Conservation (phyloP, 257 asterid species). For the Vinca minor region DNA sequence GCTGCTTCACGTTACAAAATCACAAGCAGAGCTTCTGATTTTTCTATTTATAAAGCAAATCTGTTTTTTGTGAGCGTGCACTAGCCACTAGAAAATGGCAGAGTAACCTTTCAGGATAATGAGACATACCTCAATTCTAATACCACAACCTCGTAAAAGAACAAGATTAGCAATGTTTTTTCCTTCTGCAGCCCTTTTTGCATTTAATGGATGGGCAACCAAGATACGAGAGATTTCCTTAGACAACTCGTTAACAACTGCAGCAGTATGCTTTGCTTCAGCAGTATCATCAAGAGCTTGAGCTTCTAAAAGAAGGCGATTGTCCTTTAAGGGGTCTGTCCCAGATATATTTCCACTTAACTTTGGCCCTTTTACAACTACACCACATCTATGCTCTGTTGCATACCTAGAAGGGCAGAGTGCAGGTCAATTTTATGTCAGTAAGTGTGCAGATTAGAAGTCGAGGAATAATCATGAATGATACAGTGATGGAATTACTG, state of each 20-base stretch:
- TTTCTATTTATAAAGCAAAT: too few relatives aligned
- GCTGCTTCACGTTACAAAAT: neutral
- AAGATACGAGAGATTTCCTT: slow-evolving; percentile 75
- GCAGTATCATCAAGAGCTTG: slow-evolving; percentile 79
- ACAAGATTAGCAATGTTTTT: slow-evolving; percentile 79
- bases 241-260: slow-evolving; percentile 78
- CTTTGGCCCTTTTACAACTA: slow-evolving; percentile 95
- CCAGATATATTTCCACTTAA: slow-evolving; percentile 96
- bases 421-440: neutral
- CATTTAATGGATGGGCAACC: slow-evolving; percentile 70
- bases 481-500: neutral
- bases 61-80: too few relatives aligned
- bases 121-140: slow-evolving; percentile 75
- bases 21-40: too few relatives aligned
- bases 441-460: neutral
- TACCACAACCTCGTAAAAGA: slow-evolving; percentile 94
- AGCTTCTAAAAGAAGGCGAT: slow-evolving; percentile 70
- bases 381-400: slow-evolving; percentile 98
- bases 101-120: slow-evolving; percentile 5
- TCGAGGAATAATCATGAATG: neutral
- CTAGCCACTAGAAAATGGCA: neutral
- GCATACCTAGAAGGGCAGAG: slow-evolving; percentile 57
- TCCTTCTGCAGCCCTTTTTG: slow-evolving; percentile 67
- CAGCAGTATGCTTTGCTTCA: slow-evolving; percentile 80
- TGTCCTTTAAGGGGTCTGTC: slow-evolving; percentile 93